A percentile compares a stretch with the other conserved stretches of the same genome.
Conservation (phyloP, 495 filamentous ascomycete genomes). For the Penicillium daleae region DNA sequence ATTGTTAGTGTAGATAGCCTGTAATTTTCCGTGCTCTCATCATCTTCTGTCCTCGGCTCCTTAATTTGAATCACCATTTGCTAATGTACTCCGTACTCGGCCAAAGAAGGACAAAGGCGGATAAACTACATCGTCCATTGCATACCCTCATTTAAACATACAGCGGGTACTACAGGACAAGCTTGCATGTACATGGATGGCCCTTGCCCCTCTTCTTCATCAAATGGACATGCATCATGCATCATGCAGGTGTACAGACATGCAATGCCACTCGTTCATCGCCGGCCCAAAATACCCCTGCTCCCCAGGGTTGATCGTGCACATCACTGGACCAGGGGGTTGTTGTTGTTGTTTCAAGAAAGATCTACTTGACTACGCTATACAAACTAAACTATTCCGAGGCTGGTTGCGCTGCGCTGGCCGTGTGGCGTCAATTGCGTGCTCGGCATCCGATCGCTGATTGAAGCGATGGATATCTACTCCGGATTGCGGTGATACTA, state of each 20-base stretch:
- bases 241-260: conserved; percentile 2
- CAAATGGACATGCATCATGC: conserved; percentile 10
- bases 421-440: conserved; percentile 30
- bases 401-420: neutral
- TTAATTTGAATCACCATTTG: neutral
- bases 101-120: neutral
- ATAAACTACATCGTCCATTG: conserved; percentile 22
- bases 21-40: too few relatives aligned
- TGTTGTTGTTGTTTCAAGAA: conserved; percentile 29
- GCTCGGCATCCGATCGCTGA: conserved; percentile 15
- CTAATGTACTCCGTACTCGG: neutral
- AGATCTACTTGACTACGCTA: conserved; percentile 21
- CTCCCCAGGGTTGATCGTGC: conserved; percentile 23
- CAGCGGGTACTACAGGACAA: conserved; percentile 8
- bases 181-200: neutral
- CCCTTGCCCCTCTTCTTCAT: conserved; percentile 10
- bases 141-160: conserved; percentile 27
- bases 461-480: conserved; percentile 1
- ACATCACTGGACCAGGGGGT: conserved; percentile 26
- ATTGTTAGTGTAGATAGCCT: too few relatives aligned
- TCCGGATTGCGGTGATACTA: neutral
- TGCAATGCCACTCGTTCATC: conserved; percentile 12
- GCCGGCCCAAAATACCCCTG: neutral
- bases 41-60: neutral
- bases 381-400: neutral